These are phyloP conservation scores for Starmerella stigmatis DNA, from an alignment of 805 yeast species.

Conservation along the genomic window DNA sequence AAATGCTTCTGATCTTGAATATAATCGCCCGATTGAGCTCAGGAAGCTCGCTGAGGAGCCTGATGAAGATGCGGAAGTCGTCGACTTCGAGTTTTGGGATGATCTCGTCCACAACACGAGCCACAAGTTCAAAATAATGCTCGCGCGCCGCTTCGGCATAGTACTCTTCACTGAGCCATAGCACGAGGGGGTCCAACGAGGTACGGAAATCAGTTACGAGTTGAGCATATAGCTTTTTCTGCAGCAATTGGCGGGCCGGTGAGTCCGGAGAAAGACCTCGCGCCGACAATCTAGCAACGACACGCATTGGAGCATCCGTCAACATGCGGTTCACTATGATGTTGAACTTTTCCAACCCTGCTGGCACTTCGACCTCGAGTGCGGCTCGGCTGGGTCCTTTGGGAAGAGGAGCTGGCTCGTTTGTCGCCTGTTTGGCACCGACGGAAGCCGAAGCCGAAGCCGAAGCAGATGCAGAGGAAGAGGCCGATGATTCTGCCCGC, in stretches of 20 bases:
- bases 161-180: conserved; percentile 97
- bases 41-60: conserved; percentile 83
- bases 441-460: too few relatives aligned
- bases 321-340: conserved; percentile 14
- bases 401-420: too few relatives aligned
- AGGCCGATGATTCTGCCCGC: neutral
- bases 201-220: conserved; percentile 62
- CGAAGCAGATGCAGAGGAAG: neutral
- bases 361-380: conserved; percentile 17
- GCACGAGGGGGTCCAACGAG: conserved; percentile 64
- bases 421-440: too few relatives aligned
- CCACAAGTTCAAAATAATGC: conserved; percentile 73
- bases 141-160: conserved; percentile 72
- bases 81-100: conserved; percentile 74
- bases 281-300: conserved; percentile 30
- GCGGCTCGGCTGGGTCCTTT: conserved; percentile 20
- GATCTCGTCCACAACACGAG: conserved; percentile 60
- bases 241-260: conserved; percentile 39
- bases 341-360: conserved; percentile 10
- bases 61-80: conserved; percentile 70
- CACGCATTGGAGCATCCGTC: conserved; percentile 17
- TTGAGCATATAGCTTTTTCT: conserved; percentile 62
- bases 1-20: conserved; percentile 54
- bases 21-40: conserved; percentile 54
- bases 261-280: conserved; percentile 48